Percentiles rank a stretch among this genome's conserved stretches.
phyloP scores from a whole-genome alignment of 2,329 filamentous ascomycete species.

The Eutypella sp. region DNA sequence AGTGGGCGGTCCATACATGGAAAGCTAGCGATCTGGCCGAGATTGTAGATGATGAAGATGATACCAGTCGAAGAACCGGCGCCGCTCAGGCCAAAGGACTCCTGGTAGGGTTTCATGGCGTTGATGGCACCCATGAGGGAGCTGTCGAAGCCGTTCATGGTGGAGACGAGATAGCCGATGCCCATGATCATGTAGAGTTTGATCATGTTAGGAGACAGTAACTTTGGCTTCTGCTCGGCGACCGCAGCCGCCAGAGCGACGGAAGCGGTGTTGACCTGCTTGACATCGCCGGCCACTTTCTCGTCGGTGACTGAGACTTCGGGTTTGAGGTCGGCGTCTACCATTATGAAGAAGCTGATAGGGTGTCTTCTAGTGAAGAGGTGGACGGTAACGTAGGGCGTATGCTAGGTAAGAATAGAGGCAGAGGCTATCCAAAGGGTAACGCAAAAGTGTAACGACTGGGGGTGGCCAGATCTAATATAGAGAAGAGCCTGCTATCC shows the following conservation, averaged over 20 bases:
- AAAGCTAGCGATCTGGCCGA: conserved; percentile 46
- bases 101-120: conserved; percentile 45
- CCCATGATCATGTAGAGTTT: conserved; percentile 33
- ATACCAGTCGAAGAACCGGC: conserved; percentile 42
- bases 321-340: conserved; percentile 12
- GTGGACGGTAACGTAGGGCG: not conserved
- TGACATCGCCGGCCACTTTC: conserved; percentile 21
- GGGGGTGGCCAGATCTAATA: not conserved
- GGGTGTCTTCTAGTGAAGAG: not conserved
- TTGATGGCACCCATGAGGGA: conserved; percentile 49
- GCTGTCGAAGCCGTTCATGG: conserved; percentile 55
- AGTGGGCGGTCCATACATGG: conserved; percentile 29
- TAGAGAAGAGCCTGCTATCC: not conserved
- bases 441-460: not conserved
- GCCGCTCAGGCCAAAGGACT: conserved; percentile 42
- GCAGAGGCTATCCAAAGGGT: not conserved
- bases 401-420: not conserved
- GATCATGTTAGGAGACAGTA: conserved; percentile 30
- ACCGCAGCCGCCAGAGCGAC: conserved; percentile 30
- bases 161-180: conserved; percentile 38
- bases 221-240: conserved; percentile 29
- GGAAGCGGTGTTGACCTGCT: conserved; percentile 31
- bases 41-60: conserved; percentile 44
- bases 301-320: conserved; percentile 16
- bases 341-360: not conserved